Conservation (phyloP, 768 basidiomycete species). For the Trametopsis cervina region DNA sequence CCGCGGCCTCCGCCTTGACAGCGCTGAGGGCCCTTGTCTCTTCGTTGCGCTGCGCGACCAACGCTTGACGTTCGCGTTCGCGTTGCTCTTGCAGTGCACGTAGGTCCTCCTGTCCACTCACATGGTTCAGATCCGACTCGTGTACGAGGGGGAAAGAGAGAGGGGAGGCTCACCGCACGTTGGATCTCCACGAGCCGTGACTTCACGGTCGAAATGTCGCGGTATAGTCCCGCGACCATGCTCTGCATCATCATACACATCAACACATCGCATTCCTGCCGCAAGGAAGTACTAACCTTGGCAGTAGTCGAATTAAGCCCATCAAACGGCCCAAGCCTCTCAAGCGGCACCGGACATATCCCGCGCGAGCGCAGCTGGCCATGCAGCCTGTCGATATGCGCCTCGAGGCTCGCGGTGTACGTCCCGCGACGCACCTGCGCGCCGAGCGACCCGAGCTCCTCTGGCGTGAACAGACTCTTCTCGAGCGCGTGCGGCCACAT, state of each 20-base stretch:
- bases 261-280: not conserved
- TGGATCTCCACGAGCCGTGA: slow-evolving; percentile 64
- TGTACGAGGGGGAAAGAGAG: not conserved
- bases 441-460: slow-evolving; percentile 65
- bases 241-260: slow-evolving; percentile 38
- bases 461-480: slow-evolving; percentile 59
- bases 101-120: not conserved
- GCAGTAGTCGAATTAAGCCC: slow-evolving; percentile 74
- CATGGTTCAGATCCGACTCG: not conserved
- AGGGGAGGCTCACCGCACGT: slow-evolving; percentile 44
- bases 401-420: slow-evolving; percentile 67
- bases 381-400: slow-evolving; percentile 64
- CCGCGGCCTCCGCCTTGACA: no score
- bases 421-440: slow-evolving; percentile 63
- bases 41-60: no score
- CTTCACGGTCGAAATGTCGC: slow-evolving; percentile 52
- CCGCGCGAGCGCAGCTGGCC: slow-evolving; percentile 45
- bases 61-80: not conserved
- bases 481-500: slow-evolving; percentile 78
- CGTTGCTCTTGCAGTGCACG: not conserved
- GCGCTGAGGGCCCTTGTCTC: no score
- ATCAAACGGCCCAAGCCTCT: slow-evolving; percentile 53
- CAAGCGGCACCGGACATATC: slow-evolving; percentile 48
- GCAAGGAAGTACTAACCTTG: slow-evolving; percentile 38
- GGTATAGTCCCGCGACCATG: slow-evolving; percentile 65